These are phyloP conservation scores for Suillus luteus DNA, from an alignment of 768 basidiomycete genomes.

Conservation along the genomic window DNA sequence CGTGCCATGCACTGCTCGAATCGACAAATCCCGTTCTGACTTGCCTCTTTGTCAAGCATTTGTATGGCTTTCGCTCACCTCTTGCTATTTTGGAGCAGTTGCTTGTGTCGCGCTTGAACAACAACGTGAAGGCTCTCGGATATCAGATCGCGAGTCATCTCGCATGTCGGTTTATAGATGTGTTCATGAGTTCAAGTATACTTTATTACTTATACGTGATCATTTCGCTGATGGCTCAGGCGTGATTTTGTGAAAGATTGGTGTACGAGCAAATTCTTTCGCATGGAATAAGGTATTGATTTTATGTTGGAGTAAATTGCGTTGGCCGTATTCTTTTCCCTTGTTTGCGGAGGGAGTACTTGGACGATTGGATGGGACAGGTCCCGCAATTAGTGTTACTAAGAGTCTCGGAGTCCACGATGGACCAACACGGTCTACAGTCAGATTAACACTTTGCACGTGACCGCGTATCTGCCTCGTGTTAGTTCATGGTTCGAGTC, in stretches of 20 bases:
- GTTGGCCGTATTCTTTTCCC: not conserved
- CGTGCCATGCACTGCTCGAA: not conserved
- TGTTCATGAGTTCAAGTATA: slow-evolving; percentile 1
- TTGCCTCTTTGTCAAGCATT: not conserved
- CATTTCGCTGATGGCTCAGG: not conserved
- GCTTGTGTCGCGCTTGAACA: not conserved
- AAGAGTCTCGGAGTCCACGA: not conserved
- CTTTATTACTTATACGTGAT: slow-evolving; percentile 6
- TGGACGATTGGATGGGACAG: not conserved
- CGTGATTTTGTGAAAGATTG: not conserved
- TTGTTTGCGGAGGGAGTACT: not conserved
- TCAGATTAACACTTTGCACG: slow-evolving; percentile 31
- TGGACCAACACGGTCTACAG: slow-evolving; percentile 13
- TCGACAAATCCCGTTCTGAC: not conserved
- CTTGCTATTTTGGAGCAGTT: not conserved
- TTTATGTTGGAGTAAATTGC: not conserved
- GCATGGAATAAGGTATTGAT: not conserved
- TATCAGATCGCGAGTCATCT: not conserved
- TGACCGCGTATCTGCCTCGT: slow-evolving; percentile 39
- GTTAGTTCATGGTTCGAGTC: slow-evolving; percentile 30
- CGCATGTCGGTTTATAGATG: not conserved
- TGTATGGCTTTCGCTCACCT: not conserved
- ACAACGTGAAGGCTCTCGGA: not conserved
- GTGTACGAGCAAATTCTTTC: not conserved
- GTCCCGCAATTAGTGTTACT: not conserved